Evolutionary conservation across 805 yeast genomes (phyloP).

Genomic region (Priceomyces castillae): DNA sequence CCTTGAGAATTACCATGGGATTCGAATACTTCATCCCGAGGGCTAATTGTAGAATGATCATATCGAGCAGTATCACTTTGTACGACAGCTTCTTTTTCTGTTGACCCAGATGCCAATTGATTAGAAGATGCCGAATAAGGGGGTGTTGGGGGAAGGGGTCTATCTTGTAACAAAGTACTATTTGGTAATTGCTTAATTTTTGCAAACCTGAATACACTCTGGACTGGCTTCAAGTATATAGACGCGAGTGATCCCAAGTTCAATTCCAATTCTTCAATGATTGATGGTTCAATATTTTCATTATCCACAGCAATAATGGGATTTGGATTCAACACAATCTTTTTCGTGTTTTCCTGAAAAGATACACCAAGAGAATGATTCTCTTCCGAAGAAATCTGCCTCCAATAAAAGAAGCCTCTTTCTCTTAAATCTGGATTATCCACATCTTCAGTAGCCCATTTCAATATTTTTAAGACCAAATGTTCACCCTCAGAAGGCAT

Average conservation of each 20-base stretch:
- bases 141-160: slow-evolving; percentile 9
- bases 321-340: slow-evolving; percentile 55
- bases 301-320: slow-evolving; percentile 67
- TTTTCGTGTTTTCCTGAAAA: slow-evolving; percentile 36
- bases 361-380: slow-evolving; percentile 41
- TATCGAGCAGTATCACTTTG: not conserved
- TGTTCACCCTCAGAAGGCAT: slow-evolving; percentile 54
- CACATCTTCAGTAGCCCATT: slow-evolving; percentile 67
- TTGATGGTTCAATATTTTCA: slow-evolving; percentile 64
- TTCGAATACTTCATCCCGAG: not conserved
- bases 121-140: not conserved
- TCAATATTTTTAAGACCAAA: slow-evolving; percentile 57
- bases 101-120: not conserved
- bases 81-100: not conserved
- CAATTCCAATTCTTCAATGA: slow-evolving; percentile 78
- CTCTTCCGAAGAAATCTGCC: slow-evolving; percentile 53
- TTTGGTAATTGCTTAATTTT: slow-evolving; percentile 48
- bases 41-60: not conserved
- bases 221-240: slow-evolving; percentile 78
- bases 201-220: slow-evolving; percentile 70
- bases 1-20: not conserved
- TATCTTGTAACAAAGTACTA: slow-evolving; percentile 43
- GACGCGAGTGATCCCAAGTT: slow-evolving; percentile 82
- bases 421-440: slow-evolving; percentile 86
- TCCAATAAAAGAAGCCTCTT: slow-evolving; percentile 83